Evolutionary conservation across 169 alveolate genomes (phyloP), one percentile per base, ranked within the genome.

Genomic region (Eimeria praecox): DNA sequence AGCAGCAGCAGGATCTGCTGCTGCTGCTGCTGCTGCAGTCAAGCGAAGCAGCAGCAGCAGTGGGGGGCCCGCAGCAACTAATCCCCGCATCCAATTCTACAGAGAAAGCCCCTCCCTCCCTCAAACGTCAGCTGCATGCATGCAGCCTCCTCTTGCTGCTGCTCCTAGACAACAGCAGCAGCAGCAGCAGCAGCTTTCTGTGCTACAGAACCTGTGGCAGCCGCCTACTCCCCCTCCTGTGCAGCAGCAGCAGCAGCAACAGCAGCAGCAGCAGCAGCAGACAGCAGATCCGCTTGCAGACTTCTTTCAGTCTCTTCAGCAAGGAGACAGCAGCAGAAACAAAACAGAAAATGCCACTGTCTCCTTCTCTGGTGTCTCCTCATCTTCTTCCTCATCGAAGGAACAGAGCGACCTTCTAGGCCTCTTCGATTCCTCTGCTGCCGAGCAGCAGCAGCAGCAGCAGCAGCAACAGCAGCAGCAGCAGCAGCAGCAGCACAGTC

Each of bases 121-220:
- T 6, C 90, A 80, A 44, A 69, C 90, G 16, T 80, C 90, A 8
- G 90, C 69, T 80, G 90, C 90, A 80, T 80, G 90, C 90, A 62
- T 71, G n/a, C 64, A 54, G 27, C 90, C 54, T 4, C n/a, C 90
- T 49, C 49, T 22, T 80, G 90, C 69, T 80, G 90, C 90, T 16
- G 87, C 87, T 40, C 33, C 85, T 30, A 9, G 42, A 49, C 87
- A 77, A 22, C 87, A 30, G 24, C 42, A 20, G 75, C 59, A 82
- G 90, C 92, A 52, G 78, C 80, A n/a, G 75, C 92, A 85, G 92
- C 92, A 52, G 78, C 80, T 56, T 24, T 85, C 92, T 16, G 92
- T 52, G 80, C 92, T 56, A 56, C 92, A 85, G 80, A 59, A 52
- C 59, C 78, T 56, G 59, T 59, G 92, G 92, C 78, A 85, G 92